Evolutionary conservation across 805 yeast genomes (phyloP), one percentile per base, ranked within the genome.

Genomic region (Candida oleophila): DNA sequence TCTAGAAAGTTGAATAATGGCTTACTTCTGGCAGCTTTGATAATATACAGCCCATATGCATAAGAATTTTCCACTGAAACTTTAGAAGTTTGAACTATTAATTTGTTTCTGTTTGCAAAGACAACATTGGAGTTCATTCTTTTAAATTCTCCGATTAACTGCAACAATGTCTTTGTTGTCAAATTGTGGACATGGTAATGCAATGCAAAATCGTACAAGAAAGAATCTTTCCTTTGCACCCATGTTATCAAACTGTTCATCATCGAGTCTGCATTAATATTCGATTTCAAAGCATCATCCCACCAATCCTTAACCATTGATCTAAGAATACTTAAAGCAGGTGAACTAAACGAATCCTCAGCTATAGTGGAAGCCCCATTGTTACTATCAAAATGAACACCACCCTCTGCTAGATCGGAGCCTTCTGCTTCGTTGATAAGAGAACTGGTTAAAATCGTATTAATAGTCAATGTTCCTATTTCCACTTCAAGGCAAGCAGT

Each of bases 341-440:
- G 80, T 0, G 83, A 76, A 9, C 91, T 85, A 55, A 92, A 91
- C 0, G 96, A 80, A 62, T 92, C 96, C 54, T 85, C 88, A 12
- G 92, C 86, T 54, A 91, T 80, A 0, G 80, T 74, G 0, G 76
- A 64, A 1, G 72, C 65, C 3, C 76, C 77, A 45, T 69, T 69
- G 45, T 65, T 71, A 2, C 55, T 59, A 42, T 69, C 75, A 41
- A 60, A 61, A 2, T 49, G 46, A 20, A 68, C 52, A 5, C 58
- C 57, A 46, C 61, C 75, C 25, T 83, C 87, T 1, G 87, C 83
- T 55, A 83, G 68, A 56, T 84, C 91, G 4, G 89, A 78, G 14
- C 96, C 96, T 62, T 89, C 97, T 2, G 91, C 91, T 54, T 89
- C 96, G 56, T 87, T 88, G 43, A 90, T 81, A 41, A 89, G 66